Evolutionary conservation across 1,139 yeast genomes (phyloP).

Genomic region (Entelexis sorbosivorans): DNA sequence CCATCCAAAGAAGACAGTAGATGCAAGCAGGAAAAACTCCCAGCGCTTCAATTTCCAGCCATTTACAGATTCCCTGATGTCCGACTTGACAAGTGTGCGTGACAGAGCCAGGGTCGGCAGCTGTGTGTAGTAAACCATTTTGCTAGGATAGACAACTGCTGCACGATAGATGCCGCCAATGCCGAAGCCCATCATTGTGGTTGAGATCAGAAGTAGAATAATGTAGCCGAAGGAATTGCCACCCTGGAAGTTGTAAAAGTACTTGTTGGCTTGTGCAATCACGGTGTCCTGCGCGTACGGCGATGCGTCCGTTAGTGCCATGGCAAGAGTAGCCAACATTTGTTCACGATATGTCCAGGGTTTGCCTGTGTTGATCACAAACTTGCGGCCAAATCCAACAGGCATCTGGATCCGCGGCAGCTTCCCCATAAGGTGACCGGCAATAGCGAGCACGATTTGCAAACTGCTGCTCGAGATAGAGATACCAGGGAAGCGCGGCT

Average conservation of each 20-base stretch:
- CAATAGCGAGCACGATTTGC: conserved; percentile 45
- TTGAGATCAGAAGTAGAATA: conserved; percentile 41
- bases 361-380: conserved; percentile 29
- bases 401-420: not conserved
- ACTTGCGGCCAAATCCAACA: not conserved
- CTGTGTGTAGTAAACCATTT: conserved; percentile 36
- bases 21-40: no score
- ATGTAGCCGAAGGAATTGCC: conserved; percentile 35
- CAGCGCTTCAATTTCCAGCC: conserved; percentile 17
- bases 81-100: conserved; percentile 25
- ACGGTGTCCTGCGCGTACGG: conserved; percentile 27
- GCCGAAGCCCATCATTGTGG: conserved; percentile 50
- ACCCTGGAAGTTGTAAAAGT: conserved; percentile 25
- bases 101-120: conserved; percentile 33
- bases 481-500: conserved; percentile 43
- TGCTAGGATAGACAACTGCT: conserved; percentile 33
- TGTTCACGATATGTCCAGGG: conserved; percentile 49
- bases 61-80: conserved; percentile 20
- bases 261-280: conserved; percentile 25
- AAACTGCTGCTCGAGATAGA: conserved; percentile 37
- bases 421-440: conserved; percentile 34
- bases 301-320: conserved; percentile 19
- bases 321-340: conserved; percentile 29
- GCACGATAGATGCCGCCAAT: conserved; percentile 41
- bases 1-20: conserved; percentile 29